These are phyloP conservation scores for Aspergillus hortae DNA, from an alignment of 2,329 filamentous ascomycete species.

Conservation along the genomic window DNA sequence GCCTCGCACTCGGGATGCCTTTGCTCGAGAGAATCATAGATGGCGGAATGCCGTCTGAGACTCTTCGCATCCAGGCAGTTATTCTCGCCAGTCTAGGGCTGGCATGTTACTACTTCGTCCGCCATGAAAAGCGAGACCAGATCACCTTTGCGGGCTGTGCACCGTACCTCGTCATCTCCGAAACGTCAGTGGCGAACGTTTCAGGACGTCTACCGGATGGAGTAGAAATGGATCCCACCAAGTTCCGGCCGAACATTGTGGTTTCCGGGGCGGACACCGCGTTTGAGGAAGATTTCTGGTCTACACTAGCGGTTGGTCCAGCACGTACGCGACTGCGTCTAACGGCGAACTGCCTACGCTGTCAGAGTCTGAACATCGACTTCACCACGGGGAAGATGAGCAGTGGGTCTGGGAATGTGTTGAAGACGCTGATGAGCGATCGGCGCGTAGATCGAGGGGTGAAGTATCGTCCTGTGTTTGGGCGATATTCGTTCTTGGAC, in stretches of 20 bases:
- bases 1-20: too few relatives aligned
- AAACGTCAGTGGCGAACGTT: conserved; percentile 67
- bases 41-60: too few relatives aligned
- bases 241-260: conserved; percentile 72
- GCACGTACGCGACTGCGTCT: conserved; percentile 47
- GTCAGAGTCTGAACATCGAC: conserved; percentile 68
- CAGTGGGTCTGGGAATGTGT: conserved; percentile 56
- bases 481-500: conserved; percentile 64
- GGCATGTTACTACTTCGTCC: background rate
- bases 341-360: conserved; percentile 68
- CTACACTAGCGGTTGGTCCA: conserved; percentile 49
- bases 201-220: conserved; percentile 51
- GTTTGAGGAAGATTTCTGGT: conserved; percentile 73
- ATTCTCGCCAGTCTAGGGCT: conserved; percentile 6
- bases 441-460: conserved; percentile 66
- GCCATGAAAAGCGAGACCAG: conserved; percentile 13
- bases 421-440: conserved; percentile 69
- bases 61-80: background rate
- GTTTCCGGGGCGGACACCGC: conserved; percentile 54
- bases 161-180: conserved; percentile 69
- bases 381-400: conserved; percentile 59
- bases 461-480: conserved; percentile 69
- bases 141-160: conserved; percentile 33
- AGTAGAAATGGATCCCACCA: conserved; percentile 59
- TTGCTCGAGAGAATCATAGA: too few relatives aligned